Evolutionary conservation across 768 basidiomycete species (phyloP).

Genomic region (Psilocybe cubensis): DNA sequence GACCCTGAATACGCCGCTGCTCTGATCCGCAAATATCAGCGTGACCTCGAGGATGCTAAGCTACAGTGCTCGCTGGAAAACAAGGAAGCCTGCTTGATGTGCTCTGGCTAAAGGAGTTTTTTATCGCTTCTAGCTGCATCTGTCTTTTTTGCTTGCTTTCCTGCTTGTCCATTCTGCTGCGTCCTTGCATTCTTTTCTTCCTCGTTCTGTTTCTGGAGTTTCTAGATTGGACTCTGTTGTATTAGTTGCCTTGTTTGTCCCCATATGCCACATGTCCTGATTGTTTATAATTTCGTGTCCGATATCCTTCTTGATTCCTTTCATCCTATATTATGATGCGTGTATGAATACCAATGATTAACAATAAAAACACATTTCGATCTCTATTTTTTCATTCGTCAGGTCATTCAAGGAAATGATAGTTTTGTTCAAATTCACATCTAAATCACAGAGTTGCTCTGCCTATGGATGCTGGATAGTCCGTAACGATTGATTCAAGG

Average conservation of each 20-base stretch:
- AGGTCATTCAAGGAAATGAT: too few relatives aligned
- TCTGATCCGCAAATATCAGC: slow-evolving; percentile 65
- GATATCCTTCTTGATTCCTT: too few relatives aligned
- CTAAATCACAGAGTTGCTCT: too few relatives aligned
- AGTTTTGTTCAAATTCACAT: too few relatives aligned
- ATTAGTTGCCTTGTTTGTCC: not conserved
- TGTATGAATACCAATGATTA: too few relatives aligned
- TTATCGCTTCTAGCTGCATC: not conserved
- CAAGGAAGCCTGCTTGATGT: slow-evolving; percentile 94
- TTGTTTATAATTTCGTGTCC: too few relatives aligned
- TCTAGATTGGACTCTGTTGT: slow-evolving; percentile 17
- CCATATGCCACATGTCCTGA: not conserved
- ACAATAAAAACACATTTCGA: too few relatives aligned
- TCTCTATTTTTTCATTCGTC: too few relatives aligned
- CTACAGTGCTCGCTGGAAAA: slow-evolving; percentile 88
- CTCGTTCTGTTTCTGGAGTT: slow-evolving; percentile 2
- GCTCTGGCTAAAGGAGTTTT: slow-evolving; percentile 61
- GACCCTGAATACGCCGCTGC: slow-evolving; percentile 83
- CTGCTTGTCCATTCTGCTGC: not conserved
- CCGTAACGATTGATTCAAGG: too few relatives aligned
- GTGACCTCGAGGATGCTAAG: slow-evolving; percentile 82
- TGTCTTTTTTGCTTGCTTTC: not conserved
- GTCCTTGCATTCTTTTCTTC: not conserved
- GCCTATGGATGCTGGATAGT: too few relatives aligned
- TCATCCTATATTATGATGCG: too few relatives aligned